Evolutionary conservation across 345 rosid species (phyloP), one percentile per base, ranked within the genome.

Genomic region (Hirschfeldia incana): DNA sequence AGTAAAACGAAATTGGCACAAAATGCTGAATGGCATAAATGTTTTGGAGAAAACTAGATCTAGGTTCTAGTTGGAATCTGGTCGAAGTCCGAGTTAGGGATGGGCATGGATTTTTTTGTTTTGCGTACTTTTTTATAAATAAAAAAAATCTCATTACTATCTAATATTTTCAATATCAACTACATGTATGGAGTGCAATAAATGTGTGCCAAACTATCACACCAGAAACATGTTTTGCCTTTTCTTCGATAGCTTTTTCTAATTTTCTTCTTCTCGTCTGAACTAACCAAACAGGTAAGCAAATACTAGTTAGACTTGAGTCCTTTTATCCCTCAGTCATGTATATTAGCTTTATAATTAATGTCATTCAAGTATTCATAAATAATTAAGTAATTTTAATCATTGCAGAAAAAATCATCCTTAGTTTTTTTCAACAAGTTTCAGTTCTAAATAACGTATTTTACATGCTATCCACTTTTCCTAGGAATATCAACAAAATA

Each of bases 161-260:
- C 42, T 37, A 37, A 37, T 37, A 9, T 37, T 37, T 37, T 37
- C 42, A 37, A 37, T 12, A 55, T 16, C 2, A 55, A 53, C 59
- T 6, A 53, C 8, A 53, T 8, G 27, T 15, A 53, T 53, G 59
- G 2, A 37, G 27, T 55, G 10, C 10, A 57, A 57, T 11, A 55
- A 26, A 30, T 16, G 49, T 58, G 55, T 76, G 61, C 39, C 59
- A 55, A 59, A 68, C 46, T 76, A 39, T 29, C 46, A 68, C 30
- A 76, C 60, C 73, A 59, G 68, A 76, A 76, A 68, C 69, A 76
- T 76, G 74, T 44, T 76, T 76, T 76, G 62, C 62, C 36, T 42
- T 37, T 60, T 76, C 62, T 61, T 76, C 58, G 67, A 60, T 68
- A 69, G 21, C 21, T 21, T 21, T 21, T 21, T 21, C 21, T 21